A percentile compares a stretch with the other conserved stretches of the same genome.
phyloP scores from a whole-genome alignment of 192 early-diverging fungal genomes.

The Lobosporangium transversale region DNA sequence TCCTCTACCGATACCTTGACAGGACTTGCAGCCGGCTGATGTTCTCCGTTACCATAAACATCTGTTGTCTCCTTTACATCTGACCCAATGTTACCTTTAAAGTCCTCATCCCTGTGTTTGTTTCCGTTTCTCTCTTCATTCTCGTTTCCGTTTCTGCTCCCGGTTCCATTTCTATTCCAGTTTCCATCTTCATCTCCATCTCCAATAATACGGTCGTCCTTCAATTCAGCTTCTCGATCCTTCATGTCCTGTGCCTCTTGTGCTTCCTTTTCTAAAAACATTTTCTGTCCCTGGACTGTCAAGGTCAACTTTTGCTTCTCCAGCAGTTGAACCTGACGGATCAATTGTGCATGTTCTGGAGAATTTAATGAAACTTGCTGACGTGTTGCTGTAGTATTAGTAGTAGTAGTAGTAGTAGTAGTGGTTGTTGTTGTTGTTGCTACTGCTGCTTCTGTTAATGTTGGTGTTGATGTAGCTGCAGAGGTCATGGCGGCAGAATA shows the following conservation, averaged over 20 bases:
- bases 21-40: not conserved
- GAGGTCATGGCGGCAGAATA: slow-evolving; percentile 1
- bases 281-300: slow-evolving; percentile 45
- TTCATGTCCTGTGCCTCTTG: slow-evolving; percentile 25
- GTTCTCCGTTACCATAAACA: not conserved
- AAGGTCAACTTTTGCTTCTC: slow-evolving; percentile 43
- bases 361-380: slow-evolving; percentile 20
- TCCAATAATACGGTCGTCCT: slow-evolving; percentile 27
- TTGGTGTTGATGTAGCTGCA: not conserved
- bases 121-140: no score
- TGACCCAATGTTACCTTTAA: not conserved
- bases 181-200: not conserved
- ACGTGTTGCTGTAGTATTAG: not conserved
- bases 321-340: slow-evolving; percentile 35
- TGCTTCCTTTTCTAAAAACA: slow-evolving; percentile 22
- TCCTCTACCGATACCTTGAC: slow-evolving; percentile 25
- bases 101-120: not conserved
- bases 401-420: not conserved
- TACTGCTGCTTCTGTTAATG: not conserved
- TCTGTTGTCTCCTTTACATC: not conserved
- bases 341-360: slow-evolving; percentile 47
- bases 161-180: no score
- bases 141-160: slow-evolving; percentile 1
- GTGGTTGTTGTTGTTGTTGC: not conserved
- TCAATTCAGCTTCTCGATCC: slow-evolving; percentile 21